A percentile compares a stretch with the other conserved stretches of the same genome.
Evolutionary conservation across 345 rosid species (phyloP).

Genomic region (Aquilaria malaccensis): DNA sequence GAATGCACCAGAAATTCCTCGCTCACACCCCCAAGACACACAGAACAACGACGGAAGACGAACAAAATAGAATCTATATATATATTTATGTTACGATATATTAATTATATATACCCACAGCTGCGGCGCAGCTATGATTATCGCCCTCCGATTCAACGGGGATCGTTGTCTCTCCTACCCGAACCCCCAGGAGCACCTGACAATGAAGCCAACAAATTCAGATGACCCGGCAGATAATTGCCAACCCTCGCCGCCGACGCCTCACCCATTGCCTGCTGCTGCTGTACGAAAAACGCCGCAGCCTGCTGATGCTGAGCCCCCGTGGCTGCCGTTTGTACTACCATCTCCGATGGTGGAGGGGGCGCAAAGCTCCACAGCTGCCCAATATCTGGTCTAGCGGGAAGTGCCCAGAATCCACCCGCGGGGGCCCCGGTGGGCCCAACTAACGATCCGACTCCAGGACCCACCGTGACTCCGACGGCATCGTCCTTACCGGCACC

Average conservation of each 20-base stretch:
- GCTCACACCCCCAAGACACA: constrained; percentile 33
- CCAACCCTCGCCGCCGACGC: constrained; percentile 88
- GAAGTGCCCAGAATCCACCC: constrained; percentile 91
- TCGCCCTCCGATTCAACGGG: constrained; percentile 28
- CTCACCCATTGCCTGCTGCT: constrained; percentile 88
- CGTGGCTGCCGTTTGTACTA: constrained; percentile 39
- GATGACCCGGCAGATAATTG: constrained; percentile 77
- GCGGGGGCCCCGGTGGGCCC: constrained; percentile 30
- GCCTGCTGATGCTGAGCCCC: constrained; percentile 34
- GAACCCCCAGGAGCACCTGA: constrained; percentile 67
- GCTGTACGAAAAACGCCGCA: constrained; percentile 31
- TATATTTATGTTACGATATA: neutral
- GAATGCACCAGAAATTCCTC: constrained; percentile 26
- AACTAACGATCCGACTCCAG: constrained; percentile 30
- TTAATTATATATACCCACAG: constrained; percentile 15
- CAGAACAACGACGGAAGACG: constrained; percentile 19
- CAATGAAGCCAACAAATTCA: constrained; percentile 78
- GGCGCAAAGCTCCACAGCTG: constrained; percentile 77
- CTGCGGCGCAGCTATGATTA: neutral
- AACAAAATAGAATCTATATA: constrained; percentile 11
- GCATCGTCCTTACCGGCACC: constrained; percentile 25
- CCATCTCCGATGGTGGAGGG: constrained; percentile 56
- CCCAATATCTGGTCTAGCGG: constrained; percentile 66
- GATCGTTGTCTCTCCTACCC: constrained; percentile 59
- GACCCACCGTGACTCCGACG: constrained; percentile 24